Evolutionary conservation across 352 stramenopile species (phyloP).

Genomic region (Phytophthora pinifolia): DNA sequence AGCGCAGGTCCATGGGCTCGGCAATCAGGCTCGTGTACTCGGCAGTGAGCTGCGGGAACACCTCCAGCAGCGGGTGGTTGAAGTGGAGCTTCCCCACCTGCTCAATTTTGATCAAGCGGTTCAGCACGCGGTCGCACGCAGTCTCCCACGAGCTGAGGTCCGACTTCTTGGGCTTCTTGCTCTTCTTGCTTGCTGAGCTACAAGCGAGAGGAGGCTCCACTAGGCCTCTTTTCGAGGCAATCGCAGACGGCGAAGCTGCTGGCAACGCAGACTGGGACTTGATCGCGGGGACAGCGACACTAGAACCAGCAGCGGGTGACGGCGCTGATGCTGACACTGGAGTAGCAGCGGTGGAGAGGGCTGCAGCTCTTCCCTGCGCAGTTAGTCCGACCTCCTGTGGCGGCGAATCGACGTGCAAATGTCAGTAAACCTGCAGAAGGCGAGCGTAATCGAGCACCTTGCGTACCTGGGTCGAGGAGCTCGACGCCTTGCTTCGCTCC

Average conservation of each 20-base stretch:
- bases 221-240: constrained; percentile 42
- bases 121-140: constrained; percentile 67
- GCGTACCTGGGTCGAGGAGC: constrained; percentile 27
- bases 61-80: constrained; percentile 66
- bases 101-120: constrained; percentile 75
- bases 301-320: constrained; percentile 6
- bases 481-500: constrained; percentile 38
- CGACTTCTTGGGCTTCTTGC: constrained; percentile 77
- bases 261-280: constrained; percentile 10
- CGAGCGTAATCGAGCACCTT: not conserved
- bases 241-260: constrained; percentile 7
- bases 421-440: not conserved
- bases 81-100: constrained; percentile 83
- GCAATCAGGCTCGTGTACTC: constrained; percentile 69
- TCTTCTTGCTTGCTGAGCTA: constrained; percentile 46
- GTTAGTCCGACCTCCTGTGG: constrained; percentile 16
- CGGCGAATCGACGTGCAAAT: constrained; percentile 1
- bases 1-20: constrained; percentile 83
- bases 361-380: constrained; percentile 1
- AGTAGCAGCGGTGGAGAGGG: not conserved
- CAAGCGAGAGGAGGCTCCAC: constrained; percentile 26
- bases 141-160: constrained; percentile 77
- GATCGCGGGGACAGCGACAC: not conserved
- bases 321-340: not conserved
- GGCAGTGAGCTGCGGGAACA: constrained; percentile 68